Percentiles rank a stretch among this genome's conserved stretches.
These are phyloP conservation scores for Panaeolus cyanescens DNA, from an alignment of 768 basidiomycete genomes.

Conservation along the genomic window DNA sequence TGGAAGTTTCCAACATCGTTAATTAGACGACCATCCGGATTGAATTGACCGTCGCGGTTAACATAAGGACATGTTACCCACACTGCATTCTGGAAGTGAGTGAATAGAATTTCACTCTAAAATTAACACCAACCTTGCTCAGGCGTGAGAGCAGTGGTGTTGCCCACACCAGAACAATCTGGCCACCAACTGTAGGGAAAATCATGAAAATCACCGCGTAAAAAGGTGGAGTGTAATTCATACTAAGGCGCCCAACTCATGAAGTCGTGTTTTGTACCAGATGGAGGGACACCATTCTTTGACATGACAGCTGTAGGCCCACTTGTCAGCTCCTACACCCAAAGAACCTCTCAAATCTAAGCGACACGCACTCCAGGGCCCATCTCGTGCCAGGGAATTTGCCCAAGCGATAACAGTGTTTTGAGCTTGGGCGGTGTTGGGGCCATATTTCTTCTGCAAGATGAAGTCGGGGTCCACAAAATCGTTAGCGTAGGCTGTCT, in stretches of 20 bases:
- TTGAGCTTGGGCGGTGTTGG: conserved; percentile 47
- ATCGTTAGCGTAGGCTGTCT: conserved; percentile 51
- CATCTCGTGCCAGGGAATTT: conserved; percentile 36
- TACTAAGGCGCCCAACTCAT: conserved; percentile 76
- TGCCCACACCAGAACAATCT: conserved; percentile 57
- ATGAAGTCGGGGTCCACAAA: conserved; percentile 57
- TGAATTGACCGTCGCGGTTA: conserved; percentile 60
- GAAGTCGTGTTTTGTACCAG: conserved; percentile 61
- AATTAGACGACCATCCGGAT: conserved; percentile 60
- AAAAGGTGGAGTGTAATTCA: conserved; percentile 16
- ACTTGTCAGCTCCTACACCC: not conserved
- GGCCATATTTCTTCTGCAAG: conserved; percentile 39
- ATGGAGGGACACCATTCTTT: conserved; percentile 49
- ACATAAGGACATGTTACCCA: conserved; percentile 62
- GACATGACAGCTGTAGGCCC: conserved; percentile 44
- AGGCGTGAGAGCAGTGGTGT: conserved; percentile 55
- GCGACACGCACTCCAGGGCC: conserved; percentile 55
- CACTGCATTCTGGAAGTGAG: conserved; percentile 30
- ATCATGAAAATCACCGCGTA: conserved; percentile 18
- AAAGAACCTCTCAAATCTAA: not conserved
- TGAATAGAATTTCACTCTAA: conserved; percentile 6
- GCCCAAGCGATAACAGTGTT: conserved; percentile 51
- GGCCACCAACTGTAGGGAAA: conserved; percentile 54
- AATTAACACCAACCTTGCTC: conserved; percentile 43
- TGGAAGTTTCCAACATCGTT: conserved; percentile 59